Evolutionary conservation across 2,329 filamentous ascomycete species (phyloP).

Genomic region (Aspergillus ochraceoroseus): DNA sequence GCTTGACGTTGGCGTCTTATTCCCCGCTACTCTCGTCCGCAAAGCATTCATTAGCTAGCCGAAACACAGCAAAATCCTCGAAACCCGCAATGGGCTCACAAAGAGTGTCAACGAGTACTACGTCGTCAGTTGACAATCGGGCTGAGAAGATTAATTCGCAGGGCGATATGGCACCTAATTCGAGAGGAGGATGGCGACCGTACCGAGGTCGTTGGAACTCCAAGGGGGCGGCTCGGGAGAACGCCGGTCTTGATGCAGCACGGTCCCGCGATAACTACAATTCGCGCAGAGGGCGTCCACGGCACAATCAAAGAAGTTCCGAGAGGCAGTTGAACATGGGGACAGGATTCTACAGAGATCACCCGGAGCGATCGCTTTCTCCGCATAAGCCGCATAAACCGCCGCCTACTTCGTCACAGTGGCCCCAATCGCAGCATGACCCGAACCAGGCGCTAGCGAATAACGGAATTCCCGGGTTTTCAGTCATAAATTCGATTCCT

Average conservation of each 20-base stretch:
- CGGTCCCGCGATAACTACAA: constrained; percentile 1
- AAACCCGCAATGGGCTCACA: constrained; percentile 9
- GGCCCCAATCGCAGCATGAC: neutral
- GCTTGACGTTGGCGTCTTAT: neutral
- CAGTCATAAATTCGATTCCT: constrained; percentile 12
- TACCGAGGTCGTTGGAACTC: constrained; percentile 20
- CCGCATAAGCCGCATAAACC: constrained; percentile 3
- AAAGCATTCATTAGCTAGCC: neutral
- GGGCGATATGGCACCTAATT: constrained; percentile 1
- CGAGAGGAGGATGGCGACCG: constrained; percentile 18
- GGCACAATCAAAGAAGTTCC: neutral
- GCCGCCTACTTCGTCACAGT: neutral
- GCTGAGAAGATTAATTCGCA: neutral
- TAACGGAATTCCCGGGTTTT: neutral
- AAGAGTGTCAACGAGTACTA: constrained; percentile 1
- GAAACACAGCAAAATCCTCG: neutral
- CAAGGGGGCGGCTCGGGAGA: constrained; percentile 9
- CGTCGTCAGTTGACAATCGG: constrained; percentile 8
- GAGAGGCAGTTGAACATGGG: neutral
- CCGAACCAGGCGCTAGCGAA: neutral
- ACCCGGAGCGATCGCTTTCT: neutral
- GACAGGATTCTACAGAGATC: neutral
- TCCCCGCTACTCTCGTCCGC: neutral
- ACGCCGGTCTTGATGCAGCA: neutral
- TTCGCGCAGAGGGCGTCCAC: constrained; percentile 2